These are phyloP conservation scores for Apostasia shenzhenica DNA, from an alignment of 106 monocot species.

Conservation along the genomic window DNA sequence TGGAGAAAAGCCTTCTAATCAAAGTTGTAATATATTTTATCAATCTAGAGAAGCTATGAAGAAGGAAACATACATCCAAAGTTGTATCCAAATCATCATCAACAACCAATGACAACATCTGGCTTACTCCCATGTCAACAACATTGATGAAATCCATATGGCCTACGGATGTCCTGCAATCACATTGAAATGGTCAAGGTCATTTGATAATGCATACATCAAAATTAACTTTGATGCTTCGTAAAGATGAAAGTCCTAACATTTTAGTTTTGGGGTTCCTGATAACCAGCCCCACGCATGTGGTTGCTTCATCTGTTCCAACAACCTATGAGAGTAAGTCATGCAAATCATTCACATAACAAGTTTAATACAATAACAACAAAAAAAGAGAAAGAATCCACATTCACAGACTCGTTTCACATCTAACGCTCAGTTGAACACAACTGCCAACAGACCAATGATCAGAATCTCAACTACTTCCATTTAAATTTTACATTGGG, in stretches of 20 bases:
- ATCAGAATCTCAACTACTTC: too few species aligned
- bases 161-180: slow-evolving; percentile 62
- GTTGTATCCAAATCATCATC: slow-evolving; percentile 23
- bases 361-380: neutral
- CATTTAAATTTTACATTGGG: too few species aligned
- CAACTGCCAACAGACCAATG: too few species aligned
- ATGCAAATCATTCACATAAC: neutral
- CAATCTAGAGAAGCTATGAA: neutral
- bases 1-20: neutral
- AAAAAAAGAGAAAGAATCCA: neutral
- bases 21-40: neutral
- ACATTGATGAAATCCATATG: slow-evolving; percentile 72
- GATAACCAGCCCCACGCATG: slow-evolving; percentile 84
- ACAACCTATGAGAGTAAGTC: slow-evolving; percentile 33
- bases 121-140: slow-evolving; percentile 51
- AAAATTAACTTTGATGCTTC: neutral
- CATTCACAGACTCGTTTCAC: too few species aligned
- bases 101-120: slow-evolving; percentile 58
- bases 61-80: slow-evolving; percentile 57
- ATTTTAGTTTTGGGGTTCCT: slow-evolving; percentile 70
- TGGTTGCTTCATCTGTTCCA: slow-evolving; percentile 94
- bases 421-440: too few species aligned
- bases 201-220: slow-evolving; percentile 6
- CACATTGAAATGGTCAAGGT: neutral
- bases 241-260: slow-evolving; percentile 22